Evolutionary conservation across 306 rosid genomes (phyloP), one percentile per base, ranked within the genome.

Genomic region (Quercus ilex): DNA sequence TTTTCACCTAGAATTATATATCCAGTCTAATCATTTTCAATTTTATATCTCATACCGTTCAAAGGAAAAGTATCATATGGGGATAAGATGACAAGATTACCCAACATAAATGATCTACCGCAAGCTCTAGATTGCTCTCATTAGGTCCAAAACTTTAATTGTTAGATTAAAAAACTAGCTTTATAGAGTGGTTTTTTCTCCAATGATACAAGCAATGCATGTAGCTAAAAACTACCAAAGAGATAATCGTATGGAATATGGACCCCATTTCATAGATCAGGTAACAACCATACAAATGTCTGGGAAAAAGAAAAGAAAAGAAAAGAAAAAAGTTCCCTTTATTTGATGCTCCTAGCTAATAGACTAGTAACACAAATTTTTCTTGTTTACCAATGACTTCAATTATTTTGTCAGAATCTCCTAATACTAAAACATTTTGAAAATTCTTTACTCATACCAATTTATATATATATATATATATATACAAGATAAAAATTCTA

Each of bases 401-500:
- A 41, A 41, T 41, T 41, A 41, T 41, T 41, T 6, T 5, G 10
- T 41, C 11, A 41, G 11, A 18, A 56, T 56, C 9, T 5, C 60
- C 60, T 2, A 56, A 56, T n/a, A 56, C 21, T 20, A 56, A 19
- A 55, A n/a, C 21, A 56, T n/a, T 56, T n/a, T 56, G 46, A 8
- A 41, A 19, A 56, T 5, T n/a, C 62, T n/a, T 17, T 4, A 4
- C 5, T 19, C 6, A n/a, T n/a, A n/a, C n/a, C n/a, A n/a, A n/a
- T 41, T 41, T 41, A 28, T n/a, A n/a, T n/a, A n/a, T n/a, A 31
- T 31, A 31, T 5, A 31, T n/a, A n/a, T n/a, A n/a, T n/a, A n/a
- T n/a, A n/a, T n/a, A n/a, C n/a, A n/a, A 31, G 0, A 31, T 4
- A 31, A 0, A 4, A 31, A 31, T 31, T 31, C 0, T 31, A 31